phyloP scores from a whole-genome alignment of 495 filamentous ascomycete species.

The Chaetomium fimeti region DNA sequence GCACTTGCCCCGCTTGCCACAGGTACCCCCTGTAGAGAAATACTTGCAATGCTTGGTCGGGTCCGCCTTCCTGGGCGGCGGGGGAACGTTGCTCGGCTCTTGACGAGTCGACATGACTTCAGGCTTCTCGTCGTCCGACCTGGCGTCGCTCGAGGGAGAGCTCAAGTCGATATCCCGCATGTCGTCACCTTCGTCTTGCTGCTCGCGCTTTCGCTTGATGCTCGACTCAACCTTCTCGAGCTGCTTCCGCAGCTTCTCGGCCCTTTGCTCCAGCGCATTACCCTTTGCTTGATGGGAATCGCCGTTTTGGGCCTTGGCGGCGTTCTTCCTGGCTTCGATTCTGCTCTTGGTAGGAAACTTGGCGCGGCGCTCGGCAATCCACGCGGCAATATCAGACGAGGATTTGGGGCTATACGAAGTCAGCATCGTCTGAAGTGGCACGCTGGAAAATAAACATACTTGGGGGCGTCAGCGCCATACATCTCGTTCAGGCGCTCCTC shows the following conservation, averaged over 20 bases:
- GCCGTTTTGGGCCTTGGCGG: constrained; percentile 30
- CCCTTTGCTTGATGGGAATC: constrained; percentile 33
- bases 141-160: constrained; percentile 41
- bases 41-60: constrained; percentile 59
- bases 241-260: constrained; percentile 51
- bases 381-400: constrained; percentile 65
- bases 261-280: constrained; percentile 43
- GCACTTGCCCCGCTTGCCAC: constrained; percentile 64
- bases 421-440: constrained; percentile 30
- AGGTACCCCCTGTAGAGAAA: constrained; percentile 58
- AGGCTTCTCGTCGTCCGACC: constrained; percentile 49
- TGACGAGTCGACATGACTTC: constrained; percentile 48
- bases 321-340: constrained; percentile 51
- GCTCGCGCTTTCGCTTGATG: constrained; percentile 58
- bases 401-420: constrained; percentile 46
- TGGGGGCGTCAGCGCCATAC: constrained; percentile 46
- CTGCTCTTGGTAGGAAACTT: constrained; percentile 74
- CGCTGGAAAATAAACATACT: constrained; percentile 38
- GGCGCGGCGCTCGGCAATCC: constrained; percentile 76
- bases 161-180: constrained; percentile 45
- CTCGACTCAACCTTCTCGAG: constrained; percentile 53
- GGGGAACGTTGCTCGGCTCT: constrained; percentile 37
- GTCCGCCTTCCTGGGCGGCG: constrained; percentile 49
- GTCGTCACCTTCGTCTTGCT: constrained; percentile 57
- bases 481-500: constrained; percentile 69